These are phyloP conservation scores for Asterella californica DNA, from an alignment of 225 moss, liverwort and hornwort species.

Conservation along the genomic window DNA sequence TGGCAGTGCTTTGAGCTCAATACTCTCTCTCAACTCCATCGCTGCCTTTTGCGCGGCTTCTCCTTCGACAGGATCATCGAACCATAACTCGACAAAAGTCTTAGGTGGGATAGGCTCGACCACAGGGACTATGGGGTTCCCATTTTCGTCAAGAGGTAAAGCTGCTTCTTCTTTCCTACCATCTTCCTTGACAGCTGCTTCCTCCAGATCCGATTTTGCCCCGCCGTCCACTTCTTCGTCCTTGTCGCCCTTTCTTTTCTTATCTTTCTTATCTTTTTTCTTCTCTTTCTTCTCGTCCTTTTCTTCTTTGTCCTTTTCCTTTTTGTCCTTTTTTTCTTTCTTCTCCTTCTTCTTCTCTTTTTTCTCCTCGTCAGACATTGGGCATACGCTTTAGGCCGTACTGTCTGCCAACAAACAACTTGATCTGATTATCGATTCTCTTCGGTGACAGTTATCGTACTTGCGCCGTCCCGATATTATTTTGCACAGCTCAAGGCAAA, in stretches of 20 bases:
- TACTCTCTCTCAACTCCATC: constrained; percentile 36
- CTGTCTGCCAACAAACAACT: too few species aligned
- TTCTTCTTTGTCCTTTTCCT: constrained; percentile 2
- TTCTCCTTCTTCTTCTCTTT: background rate
- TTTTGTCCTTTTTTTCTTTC: constrained; percentile 4
- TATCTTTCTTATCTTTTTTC: constrained; percentile 3
- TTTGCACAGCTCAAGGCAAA: too few species aligned
- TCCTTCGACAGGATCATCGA: constrained; percentile 55
- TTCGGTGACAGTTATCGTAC: too few species aligned
- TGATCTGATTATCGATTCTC: too few species aligned
- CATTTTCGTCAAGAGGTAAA: constrained; percentile 4
- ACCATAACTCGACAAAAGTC: constrained; percentile 53
- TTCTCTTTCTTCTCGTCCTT: background rate
- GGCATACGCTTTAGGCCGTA: too few species aligned
- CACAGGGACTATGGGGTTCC: background rate
- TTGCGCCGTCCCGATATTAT: too few species aligned
- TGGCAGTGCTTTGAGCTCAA: constrained; percentile 44
- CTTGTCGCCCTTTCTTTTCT: background rate
- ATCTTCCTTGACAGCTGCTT: background rate
- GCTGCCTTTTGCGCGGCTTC: constrained; percentile 45
- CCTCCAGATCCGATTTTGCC: background rate
- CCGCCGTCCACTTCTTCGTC: background rate
- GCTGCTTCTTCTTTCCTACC: background rate
- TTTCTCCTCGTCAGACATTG: constrained; percentile 6
- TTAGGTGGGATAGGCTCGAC: constrained; percentile 11